phyloP scores from a whole-genome alignment of 192 early-diverging fungal species.

The Coemansia sp. region DNA sequence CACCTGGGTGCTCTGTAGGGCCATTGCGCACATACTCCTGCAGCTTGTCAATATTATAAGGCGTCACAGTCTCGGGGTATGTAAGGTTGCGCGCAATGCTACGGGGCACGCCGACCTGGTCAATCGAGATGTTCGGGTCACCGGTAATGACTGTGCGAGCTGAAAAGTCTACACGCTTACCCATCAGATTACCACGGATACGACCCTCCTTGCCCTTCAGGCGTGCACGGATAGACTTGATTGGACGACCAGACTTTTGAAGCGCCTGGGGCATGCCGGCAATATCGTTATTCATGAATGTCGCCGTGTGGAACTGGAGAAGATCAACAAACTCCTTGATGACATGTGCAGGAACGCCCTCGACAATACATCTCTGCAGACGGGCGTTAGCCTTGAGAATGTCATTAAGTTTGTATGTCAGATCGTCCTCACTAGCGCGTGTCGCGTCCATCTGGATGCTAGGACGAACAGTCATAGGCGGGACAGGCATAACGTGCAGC shows the following conservation, averaged over 20 bases:
- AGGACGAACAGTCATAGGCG: conserved; percentile 95
- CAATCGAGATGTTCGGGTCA: conserved; percentile 95
- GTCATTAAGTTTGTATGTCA: conserved; percentile 91
- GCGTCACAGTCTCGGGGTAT: conserved; percentile 95
- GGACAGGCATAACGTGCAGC: conserved; percentile 88
- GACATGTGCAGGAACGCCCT: conserved; percentile 86
- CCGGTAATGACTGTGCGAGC: conserved; percentile 99
- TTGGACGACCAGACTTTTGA: conserved; percentile 91
- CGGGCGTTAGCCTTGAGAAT: conserved; percentile 91
- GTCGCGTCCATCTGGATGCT: conserved; percentile 92
- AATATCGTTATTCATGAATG: conserved; percentile 97
- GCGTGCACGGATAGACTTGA: conserved; percentile 93
- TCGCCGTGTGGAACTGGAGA: conserved; percentile 93
- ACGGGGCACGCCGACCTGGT: conserved; percentile 97
- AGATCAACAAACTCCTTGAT: conserved; percentile 84
- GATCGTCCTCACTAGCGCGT: conserved; percentile 89
- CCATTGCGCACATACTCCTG: conserved; percentile 88
- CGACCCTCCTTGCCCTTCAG: conserved; percentile 99
- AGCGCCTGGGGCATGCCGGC: conserved; percentile 85
- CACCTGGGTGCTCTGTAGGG: conserved; percentile 90
- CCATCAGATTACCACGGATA: conserved; percentile 98
- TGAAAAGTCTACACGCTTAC: conserved; percentile 99
- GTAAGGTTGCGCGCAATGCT: conserved; percentile 97
- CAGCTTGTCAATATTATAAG: conserved; percentile 90
- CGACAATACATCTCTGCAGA: conserved; percentile 73